These are phyloP conservation scores for Glomus cerebriforme DNA, from an alignment of 192 early-diverging fungal genomes.

Conservation along the genomic window DNA sequence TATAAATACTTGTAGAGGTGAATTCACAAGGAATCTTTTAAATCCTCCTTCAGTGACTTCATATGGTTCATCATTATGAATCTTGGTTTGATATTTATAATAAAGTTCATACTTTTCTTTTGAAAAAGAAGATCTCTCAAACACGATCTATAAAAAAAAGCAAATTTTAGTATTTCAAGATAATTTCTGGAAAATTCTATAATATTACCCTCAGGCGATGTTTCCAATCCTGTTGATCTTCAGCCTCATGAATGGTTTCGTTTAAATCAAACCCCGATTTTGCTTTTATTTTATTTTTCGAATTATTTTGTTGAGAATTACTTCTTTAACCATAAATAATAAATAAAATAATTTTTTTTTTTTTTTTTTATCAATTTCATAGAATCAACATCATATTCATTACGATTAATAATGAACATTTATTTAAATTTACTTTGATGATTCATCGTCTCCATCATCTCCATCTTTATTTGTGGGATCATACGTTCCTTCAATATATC, in stretches of 20 bases:
- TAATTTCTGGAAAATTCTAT: background rate
- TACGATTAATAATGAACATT: too few species aligned
- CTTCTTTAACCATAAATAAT: background rate
- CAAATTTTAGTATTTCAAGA: background rate
- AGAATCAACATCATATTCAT: background rate
- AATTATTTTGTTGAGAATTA: background rate
- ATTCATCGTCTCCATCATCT: background rate
- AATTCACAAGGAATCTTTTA: slow-evolving; percentile 72
- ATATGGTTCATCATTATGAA: slow-evolving; percentile 75
- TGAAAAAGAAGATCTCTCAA: slow-evolving; percentile 69
- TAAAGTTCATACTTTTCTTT: slow-evolving; percentile 79
- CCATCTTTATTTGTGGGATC: slow-evolving; percentile 2
- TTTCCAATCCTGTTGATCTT: slow-evolving; percentile 40
- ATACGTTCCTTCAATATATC: slow-evolving; percentile 49
- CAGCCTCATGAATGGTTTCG: slow-evolving; percentile 36
- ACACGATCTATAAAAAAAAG: slow-evolving; percentile 45
- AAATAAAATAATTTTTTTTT: background rate
- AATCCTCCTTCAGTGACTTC: slow-evolving; percentile 56
- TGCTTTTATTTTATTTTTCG: slow-evolving; percentile 43
- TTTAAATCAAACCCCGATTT: slow-evolving; percentile 22
- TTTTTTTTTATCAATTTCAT: background rate
- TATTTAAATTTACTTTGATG: slow-evolving; percentile 8
- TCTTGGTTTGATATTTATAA: slow-evolving; percentile 72
- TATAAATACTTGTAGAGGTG: slow-evolving; percentile 62
- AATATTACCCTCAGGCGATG: slow-evolving; percentile 36